Base-by-base conservation (phyloP, 768 basidiomycete species). In the Boletus pseudopeckii region DNA sequence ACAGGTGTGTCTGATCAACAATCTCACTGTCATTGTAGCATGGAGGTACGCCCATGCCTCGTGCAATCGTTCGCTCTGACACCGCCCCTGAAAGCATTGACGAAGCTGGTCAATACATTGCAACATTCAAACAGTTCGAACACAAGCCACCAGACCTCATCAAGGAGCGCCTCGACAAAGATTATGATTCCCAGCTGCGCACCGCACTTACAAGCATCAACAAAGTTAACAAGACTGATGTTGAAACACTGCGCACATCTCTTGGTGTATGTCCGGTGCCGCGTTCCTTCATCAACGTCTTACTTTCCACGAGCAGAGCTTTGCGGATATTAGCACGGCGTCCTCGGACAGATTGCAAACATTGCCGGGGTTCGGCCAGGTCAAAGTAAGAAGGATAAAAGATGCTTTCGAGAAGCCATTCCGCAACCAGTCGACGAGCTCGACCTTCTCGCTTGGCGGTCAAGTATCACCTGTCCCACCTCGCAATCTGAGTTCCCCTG, bases 201-300 rank as follows among this genome's bases (percentile, higher is more conserved):
- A 82, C 83, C 18, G 81, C 90, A 1, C 76, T 99, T 26, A 98
- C 96, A 2, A 84, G 83, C 58, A 90, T 98, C 63, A 88, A 82
- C 65, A 92, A 90, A 61, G 92, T 99, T 57, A 98, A 98, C 73
- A 97, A 96, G 77, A 98, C 96, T 4, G 97, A 99, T 63, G 92
- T 95, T 2, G 85, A 92, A 71, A 98, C 96, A 4, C 75, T 99
- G 39, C 82, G 90, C 20, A 86, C 87, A 2, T 88, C 92, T n/a
- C 86, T 95, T 61, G 95, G 94, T 34, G 96, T 98, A 74, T 53
- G 86, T 77, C 30, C 5, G 18, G 34, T 52, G 3, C 10, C 18
- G 48, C 13, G n/a, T 17, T 34, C 26, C 17, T 40, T 38, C 42
- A 10, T 26, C 39, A 43, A 30, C 36, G 48, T 38, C 42, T 57